Base-by-base conservation (phyloP, 2,329 filamentous ascomycete species). In the Xylariaceae sp. region DNA sequence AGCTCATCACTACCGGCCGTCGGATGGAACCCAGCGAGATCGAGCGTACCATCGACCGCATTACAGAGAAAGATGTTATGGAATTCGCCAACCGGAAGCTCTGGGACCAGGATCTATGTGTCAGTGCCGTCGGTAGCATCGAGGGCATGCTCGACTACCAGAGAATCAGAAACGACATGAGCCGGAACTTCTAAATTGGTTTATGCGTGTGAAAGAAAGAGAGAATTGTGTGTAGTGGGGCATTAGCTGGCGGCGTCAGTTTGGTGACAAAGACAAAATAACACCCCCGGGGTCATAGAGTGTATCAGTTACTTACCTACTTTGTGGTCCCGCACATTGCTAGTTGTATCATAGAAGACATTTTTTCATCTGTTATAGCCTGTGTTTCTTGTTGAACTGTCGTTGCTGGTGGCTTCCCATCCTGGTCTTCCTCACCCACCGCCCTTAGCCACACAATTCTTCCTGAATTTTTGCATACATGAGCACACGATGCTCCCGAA, bases 61-160 rank as follows among this genome's bases (percentile, higher is more conserved):
- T 99, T 71, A 90, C 90, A 62, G 91, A 91, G 76, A 95, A 95
- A 81, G 90, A 97, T 68, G 89, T 99, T 62, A 96, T 96, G 89
- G 85, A 88, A 68, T 99, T 97, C 72, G 92, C 92, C 68, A 87
- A 89, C 80, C 85, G 85, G 75, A 96, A 94, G 79, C 79, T 99
- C 59, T 99, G 94, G 94, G 94, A 99, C 77, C 88, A 92, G 76
- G 94, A 99, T 72, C 80, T 99, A 67, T 94, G 94, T 68, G 82
- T 99, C 73, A 91, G 86, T 71, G 94, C 92, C 35, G 89, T 97
- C 63, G 94, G 94, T 64, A 86, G 84, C 76, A 91, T 97, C 70
- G 94, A 97, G 82, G 92, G 85, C 71, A 73, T 87, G 55, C 80
- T 88, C 59, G 84, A 92, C 73, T 95, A 94, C 78, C 80, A 86